Evolutionary conservation across 495 filamentous ascomycete species (phyloP).

Genomic region (Poronia punctata): DNA sequence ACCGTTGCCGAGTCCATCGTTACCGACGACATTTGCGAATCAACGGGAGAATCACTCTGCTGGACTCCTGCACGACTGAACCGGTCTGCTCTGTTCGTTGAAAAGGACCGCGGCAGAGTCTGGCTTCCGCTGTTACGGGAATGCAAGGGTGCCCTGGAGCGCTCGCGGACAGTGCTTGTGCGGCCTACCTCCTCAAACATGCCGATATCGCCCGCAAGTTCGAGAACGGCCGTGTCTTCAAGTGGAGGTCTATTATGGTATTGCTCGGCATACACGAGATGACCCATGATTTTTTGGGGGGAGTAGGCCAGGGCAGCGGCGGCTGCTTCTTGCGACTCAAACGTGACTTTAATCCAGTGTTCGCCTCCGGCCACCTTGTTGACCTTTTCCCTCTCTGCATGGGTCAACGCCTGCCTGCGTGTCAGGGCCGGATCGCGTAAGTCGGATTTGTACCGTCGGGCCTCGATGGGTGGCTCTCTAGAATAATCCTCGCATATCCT

Average conservation of each 20-base stretch:
- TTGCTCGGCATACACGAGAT: conserved; percentile 69
- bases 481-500: conserved; percentile 87
- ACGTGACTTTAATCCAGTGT: conserved; percentile 91
- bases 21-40: conserved; percentile 39
- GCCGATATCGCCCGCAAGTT: conserved; percentile 30
- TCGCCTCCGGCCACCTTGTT: conserved; percentile 69
- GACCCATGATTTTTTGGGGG: conserved; percentile 69
- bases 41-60: conserved; percentile 20
- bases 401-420: conserved; percentile 50
- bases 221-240: conserved; percentile 54
- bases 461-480: conserved; percentile 54
- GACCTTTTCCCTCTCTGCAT: conserved; percentile 65
- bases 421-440: conserved; percentile 60
- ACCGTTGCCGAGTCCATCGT: conserved; percentile 45
- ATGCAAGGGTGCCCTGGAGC: conserved; percentile 10
- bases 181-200: conserved; percentile 14
- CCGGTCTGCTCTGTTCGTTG: background rate
- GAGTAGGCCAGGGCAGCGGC: conserved; percentile 67
- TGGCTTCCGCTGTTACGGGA: conserved; percentile 6
- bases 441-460: conserved; percentile 49
- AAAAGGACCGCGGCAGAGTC: conserved; percentile 4
- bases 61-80: background rate
- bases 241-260: conserved; percentile 65
- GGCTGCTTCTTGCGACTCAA: conserved; percentile 72
- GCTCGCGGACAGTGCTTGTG: conserved; percentile 6